Base-by-base conservation (phyloP, 768 basidiomycete genomes). In the Pleurotus ostreatus region DNA sequence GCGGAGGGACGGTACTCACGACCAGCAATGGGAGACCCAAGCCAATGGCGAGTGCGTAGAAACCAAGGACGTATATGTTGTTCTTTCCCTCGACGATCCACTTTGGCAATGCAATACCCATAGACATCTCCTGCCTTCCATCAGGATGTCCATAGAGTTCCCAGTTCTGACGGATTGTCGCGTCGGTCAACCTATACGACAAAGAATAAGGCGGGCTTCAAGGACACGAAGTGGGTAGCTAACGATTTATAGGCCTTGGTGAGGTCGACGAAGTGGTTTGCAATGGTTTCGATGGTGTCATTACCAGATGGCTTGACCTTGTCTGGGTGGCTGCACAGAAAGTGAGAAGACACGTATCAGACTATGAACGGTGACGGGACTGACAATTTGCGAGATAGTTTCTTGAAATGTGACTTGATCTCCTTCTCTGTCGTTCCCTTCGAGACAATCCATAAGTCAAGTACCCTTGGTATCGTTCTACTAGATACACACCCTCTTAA, bases 231-330 rank as follows among this genome's bases (percentile, higher is more conserved):
- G 11, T 9, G 20, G 4, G 60, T 12, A 23, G 18, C 88, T 58
- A 56, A 92, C 84, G 96, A 74, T 77, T 99, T 99, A 75, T 99
- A 99, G 3, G 97, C 97, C 69, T 98, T 99, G 6, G 97, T 98
- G 39, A 99, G 77, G 18, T 92, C 83, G 18, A 98, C 92, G 69
- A 97, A 99, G 57, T 84, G 84, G 53, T 85, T 79, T 62, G 90
- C 89, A 30, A 93, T 94, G 5, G 84, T 81, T 66, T 98, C 96
- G 39, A 87, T 76, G 0, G 95, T 98, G 62, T 93, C 76, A 65
- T 97, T 94, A 2, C 77, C 82, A 0, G 85, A 80, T 8, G 89
- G 81, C 65, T 84, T 88, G 59, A 95, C 92, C 75, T 98, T 98
- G 78, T 99, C 97, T 0, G 97, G 97, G 68, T 98, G 97, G 70